A percentile compares a stretch with the other conserved stretches of the same genome.
Evolutionary conservation across 2,329 filamentous ascomycete species (phyloP).

Genomic region (Cladophialophora carrionii): DNA sequence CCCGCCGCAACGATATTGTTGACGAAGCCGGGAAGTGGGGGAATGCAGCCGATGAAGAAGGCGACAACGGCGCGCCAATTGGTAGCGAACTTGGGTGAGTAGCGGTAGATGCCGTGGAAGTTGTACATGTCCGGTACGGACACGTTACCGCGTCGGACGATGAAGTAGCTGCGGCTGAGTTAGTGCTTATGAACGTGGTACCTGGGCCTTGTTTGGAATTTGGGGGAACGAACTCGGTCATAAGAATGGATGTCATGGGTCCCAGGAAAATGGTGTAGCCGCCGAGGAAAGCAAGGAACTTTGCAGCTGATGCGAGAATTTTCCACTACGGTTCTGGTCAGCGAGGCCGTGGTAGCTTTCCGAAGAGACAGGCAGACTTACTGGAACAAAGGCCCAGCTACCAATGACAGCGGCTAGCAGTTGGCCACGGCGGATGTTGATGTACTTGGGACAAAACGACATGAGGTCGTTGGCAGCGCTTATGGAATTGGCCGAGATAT

Average conservation of each 20-base stretch:
- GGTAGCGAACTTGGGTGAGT: conserved; percentile 30
- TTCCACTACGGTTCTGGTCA: conserved; percentile 54
- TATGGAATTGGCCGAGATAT: conserved; percentile 58
- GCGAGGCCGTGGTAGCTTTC: conserved; percentile 11
- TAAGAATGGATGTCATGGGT: conserved; percentile 64
- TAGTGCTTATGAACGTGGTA: conserved; percentile 8
- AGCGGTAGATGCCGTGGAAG: conserved; percentile 37
- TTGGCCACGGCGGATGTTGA: conserved; percentile 62
- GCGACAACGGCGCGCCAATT: conserved; percentile 53
- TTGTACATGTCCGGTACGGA: conserved; percentile 36
- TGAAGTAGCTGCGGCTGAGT: conserved; percentile 27
- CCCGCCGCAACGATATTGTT: conserved; percentile 34
- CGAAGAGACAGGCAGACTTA: conserved; percentile 6
- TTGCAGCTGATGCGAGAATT: conserved; percentile 62
- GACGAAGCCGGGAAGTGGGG: conserved; percentile 52
- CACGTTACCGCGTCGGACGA: conserved; percentile 32
- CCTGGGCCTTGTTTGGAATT: not conserved
- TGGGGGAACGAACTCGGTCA: conserved; percentile 37
- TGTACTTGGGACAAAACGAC: conserved; percentile 58
- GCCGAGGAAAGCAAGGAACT: conserved; percentile 67
- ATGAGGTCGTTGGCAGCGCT: conserved; percentile 60
- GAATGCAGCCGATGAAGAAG: conserved; percentile 35
- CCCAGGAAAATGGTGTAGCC: conserved; percentile 68
- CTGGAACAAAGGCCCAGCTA: conserved; percentile 61
- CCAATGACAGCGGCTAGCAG: conserved; percentile 59